Base-by-base conservation (phyloP, 2,329 filamentous ascomycete species). In the Pseudogymnoascus sp. region DNA sequence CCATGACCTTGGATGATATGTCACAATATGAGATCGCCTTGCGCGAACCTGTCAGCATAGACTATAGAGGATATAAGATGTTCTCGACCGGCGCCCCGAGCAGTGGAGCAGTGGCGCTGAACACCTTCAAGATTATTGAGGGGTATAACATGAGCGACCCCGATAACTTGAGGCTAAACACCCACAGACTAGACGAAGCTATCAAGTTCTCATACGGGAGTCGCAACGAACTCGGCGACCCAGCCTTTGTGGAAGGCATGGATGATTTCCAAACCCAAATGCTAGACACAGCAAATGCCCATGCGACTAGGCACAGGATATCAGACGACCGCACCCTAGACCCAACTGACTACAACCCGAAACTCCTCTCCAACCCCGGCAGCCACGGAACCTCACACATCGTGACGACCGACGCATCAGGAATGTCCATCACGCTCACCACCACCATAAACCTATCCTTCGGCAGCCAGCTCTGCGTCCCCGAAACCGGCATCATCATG, bases 361-460 rank as follows among this genome's bases (percentile, higher is more conserved):
- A 79, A 1, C 82, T 82, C 0, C 76, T 90, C 11, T 89, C 89
- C 71, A 82, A 82, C 4, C 79, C 89, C 14, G 83, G 89, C 2
- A 89, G 86, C 64, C 86, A 88, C 59, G 90, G 90, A 1, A 93
- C 90, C 0, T 88, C 85, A 16, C 89, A 92, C 68, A 77, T 93
- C 7, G 85, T 90, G 0, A 80, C 89, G 0, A 86, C 88, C 0
- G 93, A 97, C 73, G 75, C 76, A 6, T 81, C 82, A 0, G 93
- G 93, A 6, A 80, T 96, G 74, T 86, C 91, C 2, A 83, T 96
- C 37, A 89, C 89, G 1, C 81, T 92, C 11, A 97, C 93, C 0
- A 95, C 91, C 0, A 97, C 93, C 0, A 80, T 97, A 63, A 97
- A 97, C 75, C 80, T 95, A 4, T 81, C 95, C 2, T 98, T 96